Base-by-base conservation (phyloP, 2,329 filamentous ascomycete species). In the Fusarium sp. region DNA sequence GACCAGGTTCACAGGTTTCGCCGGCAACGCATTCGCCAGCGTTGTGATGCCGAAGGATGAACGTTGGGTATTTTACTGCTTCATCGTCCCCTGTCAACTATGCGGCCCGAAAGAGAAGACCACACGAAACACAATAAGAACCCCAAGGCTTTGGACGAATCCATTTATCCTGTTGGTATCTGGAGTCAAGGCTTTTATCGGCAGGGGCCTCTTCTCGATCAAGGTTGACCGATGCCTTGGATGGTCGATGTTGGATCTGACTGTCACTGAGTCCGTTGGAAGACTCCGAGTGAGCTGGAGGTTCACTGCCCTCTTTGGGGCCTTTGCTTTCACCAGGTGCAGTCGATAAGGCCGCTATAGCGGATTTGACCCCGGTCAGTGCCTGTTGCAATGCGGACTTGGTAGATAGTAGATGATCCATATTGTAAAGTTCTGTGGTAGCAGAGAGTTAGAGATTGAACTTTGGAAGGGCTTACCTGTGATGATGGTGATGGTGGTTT, bases 31-130 rank as follows among this genome's bases (percentile, higher is more conserved):
- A 49, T 3, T 15, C 8, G 2, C 28, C 6, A 49, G 26, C 47
- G 1, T 49, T 4, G 47, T 10, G 47, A 13, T 49, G 47, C 13
- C 28, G 14, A 7, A 49, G 47, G 8, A 11, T 33, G 22, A n/a
- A 5, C 12, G n/a, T 13, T 13, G 28, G 28, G 7, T 3, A 49
- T 18, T 49, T 28, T 31, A 31, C 20, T 5, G 2, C 20, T 5
- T n/a, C 7, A 39, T 39, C 38, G 38, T 2, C 1, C 12, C 1
- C 10, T 0, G 11, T 11, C 12, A 0, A 0, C 18, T 3, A 1
- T 4, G 18, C 11, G 20, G 12, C 38, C 7, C 31, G 31, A 31
- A 11, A 31, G 31, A 31, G 31, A 31, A 31, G 31, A 31, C 31
- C 31, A 31, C 31, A 31, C 7, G 7, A 7, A 31, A 31, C 31